Percentiles rank a stretch among this genome's conserved stretches.
Conservation (phyloP, 179 eudicot genomes). For the Sideroxylon spinosum region DNA sequence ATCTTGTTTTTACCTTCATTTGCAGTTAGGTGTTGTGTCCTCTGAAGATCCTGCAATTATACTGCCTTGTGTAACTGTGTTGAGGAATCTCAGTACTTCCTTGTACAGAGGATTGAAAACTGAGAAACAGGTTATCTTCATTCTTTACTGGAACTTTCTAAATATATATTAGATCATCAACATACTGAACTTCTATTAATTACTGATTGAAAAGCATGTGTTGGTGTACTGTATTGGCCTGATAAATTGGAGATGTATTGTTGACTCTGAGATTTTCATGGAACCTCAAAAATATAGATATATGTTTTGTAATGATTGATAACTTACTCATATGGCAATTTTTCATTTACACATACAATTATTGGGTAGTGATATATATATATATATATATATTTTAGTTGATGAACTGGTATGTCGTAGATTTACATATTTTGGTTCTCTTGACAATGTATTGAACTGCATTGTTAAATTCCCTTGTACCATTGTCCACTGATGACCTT, state of each 20-base stretch:
- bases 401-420: not conserved
- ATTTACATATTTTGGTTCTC: not conserved
- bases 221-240: not conserved
- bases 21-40: slow-evolving; percentile 32
- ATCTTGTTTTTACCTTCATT: slow-evolving; percentile 5
- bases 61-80: slow-evolving; percentile 59
- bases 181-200: not conserved
- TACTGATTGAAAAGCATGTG: not conserved
- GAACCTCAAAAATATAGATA: not conserved
- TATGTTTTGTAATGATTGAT: not conserved
- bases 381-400: not conserved
- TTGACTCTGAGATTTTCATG: not conserved
- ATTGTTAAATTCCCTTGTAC: not conserved
- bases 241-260: not conserved
- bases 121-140: slow-evolving; percentile 48
- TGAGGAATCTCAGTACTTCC: slow-evolving; percentile 44
- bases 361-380: not conserved
- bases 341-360: not conserved
- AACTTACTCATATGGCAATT: not conserved
- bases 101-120: slow-evolving; percentile 45
- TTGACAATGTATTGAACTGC: not conserved
- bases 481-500: not conserved
- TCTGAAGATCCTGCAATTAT: slow-evolving; percentile 51
- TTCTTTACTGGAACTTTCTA: not conserved
- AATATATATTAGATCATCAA: not conserved